These are phyloP conservation scores for Athelia sp. DNA, from an alignment of 1,284 basidiomycete species.

Conservation along the genomic window DNA sequence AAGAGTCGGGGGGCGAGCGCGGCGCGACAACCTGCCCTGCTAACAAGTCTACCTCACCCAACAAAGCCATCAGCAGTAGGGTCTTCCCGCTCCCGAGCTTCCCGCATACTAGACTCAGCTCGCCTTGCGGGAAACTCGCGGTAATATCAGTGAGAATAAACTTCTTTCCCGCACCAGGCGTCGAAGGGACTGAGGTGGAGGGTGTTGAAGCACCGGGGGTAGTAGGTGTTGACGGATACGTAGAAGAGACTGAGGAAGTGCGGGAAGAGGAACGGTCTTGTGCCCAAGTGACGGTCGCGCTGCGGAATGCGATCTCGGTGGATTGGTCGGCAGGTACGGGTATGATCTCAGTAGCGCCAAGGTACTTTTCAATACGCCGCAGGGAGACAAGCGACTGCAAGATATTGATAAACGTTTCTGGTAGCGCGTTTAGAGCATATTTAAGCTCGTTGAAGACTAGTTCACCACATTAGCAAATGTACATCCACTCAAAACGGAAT, in stretches of 20 bases:
- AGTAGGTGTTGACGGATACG: slow-evolving; percentile 32
- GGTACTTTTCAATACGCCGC: slow-evolving; percentile 88
- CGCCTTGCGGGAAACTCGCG: slow-evolving; percentile 73
- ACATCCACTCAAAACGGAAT: neutral
- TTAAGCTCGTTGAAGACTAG: slow-evolving; percentile 86
- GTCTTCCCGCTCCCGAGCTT: slow-evolving; percentile 83
- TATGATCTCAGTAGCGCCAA: slow-evolving; percentile 66
- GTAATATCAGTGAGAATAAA: slow-evolving; percentile 80
- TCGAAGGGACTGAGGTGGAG: slow-evolving; percentile 38
- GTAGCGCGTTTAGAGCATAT: slow-evolving; percentile 79
- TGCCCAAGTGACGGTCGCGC: slow-evolving; percentile 89
- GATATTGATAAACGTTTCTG: slow-evolving; percentile 78
- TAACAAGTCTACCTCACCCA: slow-evolving; percentile 87
- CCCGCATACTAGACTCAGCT: slow-evolving; percentile 81
- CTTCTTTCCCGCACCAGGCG: slow-evolving; percentile 70
- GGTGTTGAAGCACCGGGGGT: slow-evolving; percentile 35
- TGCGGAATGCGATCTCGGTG: slow-evolving; percentile 66
- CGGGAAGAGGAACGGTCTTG: slow-evolving; percentile 48
- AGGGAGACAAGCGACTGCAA: slow-evolving; percentile 67
- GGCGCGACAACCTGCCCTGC: slow-evolving; percentile 79
- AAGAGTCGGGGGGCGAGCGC: slow-evolving; percentile 77
- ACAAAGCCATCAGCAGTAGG: slow-evolving; percentile 72
- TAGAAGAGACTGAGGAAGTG: slow-evolving; percentile 35
- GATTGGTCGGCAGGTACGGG: slow-evolving; percentile 31
- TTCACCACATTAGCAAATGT: slow-evolving; percentile 47